Base-by-base conservation (phyloP, 768 basidiomycete species). In the Asterophora parasitica region DNA sequence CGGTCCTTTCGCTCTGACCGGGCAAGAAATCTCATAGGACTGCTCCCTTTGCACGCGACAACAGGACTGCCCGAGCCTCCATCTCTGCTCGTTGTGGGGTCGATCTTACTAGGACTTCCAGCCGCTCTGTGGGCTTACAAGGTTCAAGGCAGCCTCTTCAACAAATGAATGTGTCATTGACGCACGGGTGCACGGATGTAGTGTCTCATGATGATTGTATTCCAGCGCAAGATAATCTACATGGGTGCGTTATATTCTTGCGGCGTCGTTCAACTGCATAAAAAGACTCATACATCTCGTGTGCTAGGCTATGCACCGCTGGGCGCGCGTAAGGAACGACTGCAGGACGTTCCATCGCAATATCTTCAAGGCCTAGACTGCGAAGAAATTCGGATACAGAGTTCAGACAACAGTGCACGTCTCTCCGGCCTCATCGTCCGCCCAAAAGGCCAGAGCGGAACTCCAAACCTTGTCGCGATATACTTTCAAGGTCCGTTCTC, bases 211-310 rank as follows among this genome's bases (percentile, higher is more conserved):
- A 62, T 78, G 57, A 57, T 75, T 6, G 12, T 74, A 1, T 75
- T 77, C 45, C 76, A 77, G 50, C 65, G 76, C 1, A 68, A 66
- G 36, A 66, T 78, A 37, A 75, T 78, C 28, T 77, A 78, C 58
- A 74, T 78, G 68, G 68, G 71, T 61, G 42, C 20, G 37, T 36
- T 9, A 8, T 19, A 15, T 37, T 13, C 12, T n/a, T 17, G 11
- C 19, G 9, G 31, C 20, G 19, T 26, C 20, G 38, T 12, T 12
- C 30, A 31, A 2, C 4, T 31, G 7, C 39, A 7, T 13, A 11
- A 11, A 12, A 41, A 23, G 23, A 23, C 6, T 23, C 23, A 23
- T 23, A 6, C 3, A 27, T 10, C n/a, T 28, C 7, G 23, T 11
- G 38, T 11, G n/a, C n/a, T n/a, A 61, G 60, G 58, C 1, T 74